A percentile compares a stretch with the other conserved stretches of the same genome.
phyloP scores from a whole-genome alignment of 805 yeast species.

The Wickerhamomyces strasburgensis region DNA sequence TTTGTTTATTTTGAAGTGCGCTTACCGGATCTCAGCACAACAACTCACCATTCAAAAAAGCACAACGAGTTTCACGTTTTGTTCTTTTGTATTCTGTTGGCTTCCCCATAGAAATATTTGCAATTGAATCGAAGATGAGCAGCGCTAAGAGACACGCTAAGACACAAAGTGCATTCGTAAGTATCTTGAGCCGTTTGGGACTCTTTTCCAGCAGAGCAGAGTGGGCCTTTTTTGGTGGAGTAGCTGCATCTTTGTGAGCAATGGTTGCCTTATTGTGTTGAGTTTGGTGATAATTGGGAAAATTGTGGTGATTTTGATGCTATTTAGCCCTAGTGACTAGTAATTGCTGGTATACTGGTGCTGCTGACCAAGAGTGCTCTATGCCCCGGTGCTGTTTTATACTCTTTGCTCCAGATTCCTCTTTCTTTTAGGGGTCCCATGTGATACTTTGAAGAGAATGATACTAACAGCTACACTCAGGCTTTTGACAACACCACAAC shows the following conservation, averaged over 20 bases:
- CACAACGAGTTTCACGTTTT: too few species aligned
- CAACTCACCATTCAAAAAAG: background rate
- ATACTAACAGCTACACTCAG: too few species aligned
- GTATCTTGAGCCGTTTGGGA: conserved; percentile 5
- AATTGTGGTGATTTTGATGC: background rate
- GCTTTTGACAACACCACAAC: conserved; percentile 95
- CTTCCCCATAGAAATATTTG: too few species aligned
- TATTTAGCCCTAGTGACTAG: background rate
- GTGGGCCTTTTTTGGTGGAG: too few species aligned
- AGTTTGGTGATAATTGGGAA: background rate
- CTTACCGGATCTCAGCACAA: too few species aligned
- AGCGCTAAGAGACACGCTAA: conserved; percentile 34
- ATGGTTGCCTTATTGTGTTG: too few species aligned
- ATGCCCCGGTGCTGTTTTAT: background rate
- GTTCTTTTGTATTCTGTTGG: too few species aligned
- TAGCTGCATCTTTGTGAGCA: too few species aligned
- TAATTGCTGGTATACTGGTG: background rate
- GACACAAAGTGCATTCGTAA: conserved; percentile 30
- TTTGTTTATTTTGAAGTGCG: too few species aligned
- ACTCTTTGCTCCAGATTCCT: background rate
- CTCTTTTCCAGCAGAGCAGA: too few species aligned
- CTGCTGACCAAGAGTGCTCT: background rate
- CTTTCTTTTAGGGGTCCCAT: background rate
- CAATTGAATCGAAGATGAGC: too few species aligned
- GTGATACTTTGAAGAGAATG: too few species aligned